Evolutionary conservation across 2,329 filamentous ascomycete genomes (phyloP).

Genomic region (Talaromyces piceae): DNA sequence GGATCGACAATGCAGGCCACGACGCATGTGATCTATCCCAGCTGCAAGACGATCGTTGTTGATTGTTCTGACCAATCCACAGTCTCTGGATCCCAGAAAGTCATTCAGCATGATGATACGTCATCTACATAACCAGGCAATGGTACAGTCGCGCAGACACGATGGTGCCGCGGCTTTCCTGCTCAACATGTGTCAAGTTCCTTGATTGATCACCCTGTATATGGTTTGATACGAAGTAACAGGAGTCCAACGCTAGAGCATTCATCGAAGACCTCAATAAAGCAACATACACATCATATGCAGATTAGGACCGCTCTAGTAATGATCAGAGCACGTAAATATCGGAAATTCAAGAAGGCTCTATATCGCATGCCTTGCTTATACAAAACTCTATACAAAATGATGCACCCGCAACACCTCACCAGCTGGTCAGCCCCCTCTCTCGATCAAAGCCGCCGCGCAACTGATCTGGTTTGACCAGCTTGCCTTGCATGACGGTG

Average conservation of each 20-base stretch:
- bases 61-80: neutral
- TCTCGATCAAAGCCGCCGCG: constrained; percentile 83
- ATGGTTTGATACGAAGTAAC: too few relatives aligned
- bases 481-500: constrained; percentile 86
- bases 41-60: neutral
- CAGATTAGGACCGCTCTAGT: neutral
- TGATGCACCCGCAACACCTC: too few relatives aligned
- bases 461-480: constrained; percentile 82
- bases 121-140: neutral
- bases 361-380: neutral
- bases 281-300: neutral
- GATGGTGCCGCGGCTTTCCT: too few relatives aligned
- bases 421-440: constrained; percentile 84
- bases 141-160: neutral
- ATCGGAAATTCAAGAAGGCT: neutral
- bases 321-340: neutral
- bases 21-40: neutral
- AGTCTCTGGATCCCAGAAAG: neutral
- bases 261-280: too few relatives aligned
- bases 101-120: neutral
- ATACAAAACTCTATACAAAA: too few relatives aligned
- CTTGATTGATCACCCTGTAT: neutral
- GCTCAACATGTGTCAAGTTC: neutral
- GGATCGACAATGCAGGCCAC: neutral
- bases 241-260: too few relatives aligned